Conservation (phyloP, 2,329 filamentous ascomycete genomes). For the Aspergillus ustus region DNA sequence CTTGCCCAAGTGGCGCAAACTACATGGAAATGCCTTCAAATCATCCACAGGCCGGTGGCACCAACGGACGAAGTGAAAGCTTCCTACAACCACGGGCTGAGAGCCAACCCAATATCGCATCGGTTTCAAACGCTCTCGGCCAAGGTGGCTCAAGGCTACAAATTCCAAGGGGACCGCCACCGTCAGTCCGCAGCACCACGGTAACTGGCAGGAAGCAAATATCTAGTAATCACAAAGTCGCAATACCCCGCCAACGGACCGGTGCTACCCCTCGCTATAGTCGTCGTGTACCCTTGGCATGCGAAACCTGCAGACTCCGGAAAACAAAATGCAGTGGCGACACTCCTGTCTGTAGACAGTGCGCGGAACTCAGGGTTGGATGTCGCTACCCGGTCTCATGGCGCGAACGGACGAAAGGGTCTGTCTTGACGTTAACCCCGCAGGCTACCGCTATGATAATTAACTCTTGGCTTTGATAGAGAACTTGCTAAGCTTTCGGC, state of each 20-base stretch:
- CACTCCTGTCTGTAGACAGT: slow-evolving; percentile 46
- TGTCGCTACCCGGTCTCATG: slow-evolving; percentile 47
- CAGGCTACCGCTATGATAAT: not conserved
- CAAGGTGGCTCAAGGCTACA: slow-evolving; percentile 6
- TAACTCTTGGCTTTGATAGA: slow-evolving; percentile 25
- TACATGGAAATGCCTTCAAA: slow-evolving; percentile 21
- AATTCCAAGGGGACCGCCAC: slow-evolving; percentile 5
- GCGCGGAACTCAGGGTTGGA: slow-evolving; percentile 40
- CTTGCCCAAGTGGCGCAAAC: not conserved
- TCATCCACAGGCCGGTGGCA: slow-evolving; percentile 16
- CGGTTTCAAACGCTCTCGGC: slow-evolving; percentile 19
- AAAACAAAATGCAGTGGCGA: slow-evolving; percentile 53
- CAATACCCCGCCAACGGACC: slow-evolving; percentile 35
- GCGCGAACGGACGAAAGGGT: slow-evolving; percentile 46
- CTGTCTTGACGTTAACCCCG: slow-evolving; percentile 14
- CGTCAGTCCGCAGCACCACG: slow-evolving; percentile 13
- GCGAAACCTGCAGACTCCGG: slow-evolving; percentile 46
- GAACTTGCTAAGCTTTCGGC: slow-evolving; percentile 40
- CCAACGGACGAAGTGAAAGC: slow-evolving; percentile 14
- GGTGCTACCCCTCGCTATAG: slow-evolving; percentile 24
- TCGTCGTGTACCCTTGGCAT: slow-evolving; percentile 43
- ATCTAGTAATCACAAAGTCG: slow-evolving; percentile 32
- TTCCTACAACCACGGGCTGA: slow-evolving; percentile 18
- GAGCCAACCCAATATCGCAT: slow-evolving; percentile 13
- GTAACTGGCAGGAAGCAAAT: slow-evolving; percentile 21